A percentile compares a stretch with the other conserved stretches of the same genome.
Evolutionary conservation across 1,284 basidiomycete species (phyloP).

Genomic region (Taiwanofungus camphoratus): DNA sequence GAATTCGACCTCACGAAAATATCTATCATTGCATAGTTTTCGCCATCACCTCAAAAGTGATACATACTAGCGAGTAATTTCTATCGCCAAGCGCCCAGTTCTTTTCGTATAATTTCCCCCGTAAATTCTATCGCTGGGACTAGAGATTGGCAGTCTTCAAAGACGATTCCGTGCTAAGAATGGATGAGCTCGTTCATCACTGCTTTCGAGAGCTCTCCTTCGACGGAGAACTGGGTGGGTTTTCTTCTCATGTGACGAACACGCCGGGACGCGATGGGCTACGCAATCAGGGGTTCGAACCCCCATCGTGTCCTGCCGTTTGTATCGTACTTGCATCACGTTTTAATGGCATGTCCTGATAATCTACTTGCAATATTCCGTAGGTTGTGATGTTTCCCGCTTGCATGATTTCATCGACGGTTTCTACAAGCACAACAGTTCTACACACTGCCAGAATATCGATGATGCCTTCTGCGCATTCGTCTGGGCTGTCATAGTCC

Average conservation of each 20-base stretch:
- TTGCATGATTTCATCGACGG: conserved; percentile 61
- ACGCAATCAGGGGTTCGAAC: conserved; percentile 30
- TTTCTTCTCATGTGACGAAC: conserved; percentile 13
- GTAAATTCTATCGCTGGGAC: too few relatives aligned
- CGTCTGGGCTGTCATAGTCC: conserved; percentile 73
- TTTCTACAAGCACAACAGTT: conserved; percentile 47
- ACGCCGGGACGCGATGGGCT: too few relatives aligned
- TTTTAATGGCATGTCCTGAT: neutral
- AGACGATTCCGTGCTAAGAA: too few relatives aligned
- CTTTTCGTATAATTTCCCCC: too few relatives aligned
- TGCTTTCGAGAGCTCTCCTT: conserved; percentile 75
- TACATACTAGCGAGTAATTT: too few relatives aligned
- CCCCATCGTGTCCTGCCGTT: conserved; percentile 12
- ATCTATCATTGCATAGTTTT: too few relatives aligned
- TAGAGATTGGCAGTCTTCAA: too few relatives aligned
- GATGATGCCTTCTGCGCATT: conserved; percentile 77
- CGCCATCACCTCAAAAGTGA: too few relatives aligned
- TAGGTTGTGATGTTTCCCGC: conserved; percentile 68
- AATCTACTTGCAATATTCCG: conserved; percentile 1
- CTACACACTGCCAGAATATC: conserved; percentile 44
- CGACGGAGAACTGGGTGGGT: conserved; percentile 76
- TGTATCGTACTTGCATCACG: neutral
- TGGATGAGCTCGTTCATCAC: conserved; percentile 74
- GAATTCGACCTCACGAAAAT: too few relatives aligned
- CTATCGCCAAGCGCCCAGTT: too few relatives aligned